These are phyloP conservation scores for Aspergillus jensenii DNA, from an alignment of 2,329 filamentous ascomycete species.

Conservation along the genomic window DNA sequence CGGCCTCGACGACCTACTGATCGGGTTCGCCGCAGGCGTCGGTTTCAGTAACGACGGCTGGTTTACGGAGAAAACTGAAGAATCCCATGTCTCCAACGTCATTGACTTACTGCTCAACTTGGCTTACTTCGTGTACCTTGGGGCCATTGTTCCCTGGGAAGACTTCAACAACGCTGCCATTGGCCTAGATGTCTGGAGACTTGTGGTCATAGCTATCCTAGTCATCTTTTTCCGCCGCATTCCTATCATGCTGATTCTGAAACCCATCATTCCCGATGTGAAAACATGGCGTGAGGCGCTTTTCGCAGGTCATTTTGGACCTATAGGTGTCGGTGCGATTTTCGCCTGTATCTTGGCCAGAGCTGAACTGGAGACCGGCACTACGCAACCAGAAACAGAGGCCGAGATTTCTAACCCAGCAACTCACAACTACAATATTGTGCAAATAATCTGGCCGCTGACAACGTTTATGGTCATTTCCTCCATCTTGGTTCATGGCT, in stretches of 20 bases:
- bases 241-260: conserved; percentile 87
- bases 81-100: conserved; percentile 98
- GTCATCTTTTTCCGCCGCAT: conserved; percentile 96
- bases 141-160: conserved; percentile 94
- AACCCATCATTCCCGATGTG: conserved; percentile 91
- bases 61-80: conserved; percentile 98
- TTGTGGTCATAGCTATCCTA: conserved; percentile 90
- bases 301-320: conserved; percentile 96
- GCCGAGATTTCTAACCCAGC: conserved; percentile 54
- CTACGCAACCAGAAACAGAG: conserved; percentile 69
- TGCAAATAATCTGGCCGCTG: conserved; percentile 92
- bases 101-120: conserved; percentile 96
- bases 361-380: conserved; percentile 79
- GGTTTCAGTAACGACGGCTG: conserved; percentile 99
- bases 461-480: conserved; percentile 90
- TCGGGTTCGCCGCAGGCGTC: conserved; percentile 94
- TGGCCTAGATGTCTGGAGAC: conserved; percentile 80
- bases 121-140: conserved; percentile 97
- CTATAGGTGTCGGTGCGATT: conserved; percentile 94
- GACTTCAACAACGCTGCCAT: conserved; percentile 76
- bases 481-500: conserved; percentile 94
- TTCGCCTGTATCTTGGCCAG: conserved; percentile 91
- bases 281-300: conserved; percentile 97
- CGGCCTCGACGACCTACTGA: conserved; percentile 88
- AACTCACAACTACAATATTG: conserved; percentile 66